These are phyloP conservation scores for Fraxinus dipetala DNA, from an alignment of 305 asterid genomes.

Conservation along the genomic window DNA sequence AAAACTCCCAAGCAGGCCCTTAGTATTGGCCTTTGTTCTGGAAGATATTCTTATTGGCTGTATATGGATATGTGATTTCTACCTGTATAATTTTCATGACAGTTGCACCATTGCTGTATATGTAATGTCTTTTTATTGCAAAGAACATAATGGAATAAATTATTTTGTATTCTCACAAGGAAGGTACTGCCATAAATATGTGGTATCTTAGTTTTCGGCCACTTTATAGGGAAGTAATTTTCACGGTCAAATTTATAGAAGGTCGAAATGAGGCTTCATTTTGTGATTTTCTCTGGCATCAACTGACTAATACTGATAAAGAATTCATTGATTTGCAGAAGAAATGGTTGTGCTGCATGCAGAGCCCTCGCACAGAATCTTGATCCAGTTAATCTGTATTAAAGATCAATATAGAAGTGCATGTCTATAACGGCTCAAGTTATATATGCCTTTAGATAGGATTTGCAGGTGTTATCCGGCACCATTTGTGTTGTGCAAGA, in stretches of 20 bases:
- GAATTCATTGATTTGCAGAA: slow-evolving; percentile 52
- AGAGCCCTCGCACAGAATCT: slow-evolving; percentile 66
- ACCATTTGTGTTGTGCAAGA: slow-evolving; percentile 35
- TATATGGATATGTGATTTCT: background rate
- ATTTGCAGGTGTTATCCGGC: slow-evolving; percentile 41
- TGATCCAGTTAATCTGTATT: slow-evolving; percentile 32
- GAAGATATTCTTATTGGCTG: background rate
- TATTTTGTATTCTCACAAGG: background rate
- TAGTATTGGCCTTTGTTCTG: background rate
- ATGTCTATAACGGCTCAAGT: slow-evolving; percentile 40
- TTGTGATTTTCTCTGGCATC: slow-evolving; percentile 6
- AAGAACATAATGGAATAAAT: background rate
- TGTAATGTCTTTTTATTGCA: background rate
- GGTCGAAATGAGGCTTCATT: background rate
- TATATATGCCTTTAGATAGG: slow-evolving; percentile 19
- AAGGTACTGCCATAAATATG: background rate
- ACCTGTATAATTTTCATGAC: background rate
- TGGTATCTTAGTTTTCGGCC: background rate
- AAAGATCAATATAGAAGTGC: slow-evolving; percentile 43
- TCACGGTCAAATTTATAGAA: background rate
- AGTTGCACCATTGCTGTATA: background rate
- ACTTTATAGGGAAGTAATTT: background rate
- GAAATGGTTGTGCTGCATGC: slow-evolving; percentile 87
- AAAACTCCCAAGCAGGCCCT: background rate
- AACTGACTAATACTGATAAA: slow-evolving; percentile 15